Evolutionary conservation across 2,329 filamentous ascomycete species (phyloP).

Genomic region (Xylariaceae sp.): DNA sequence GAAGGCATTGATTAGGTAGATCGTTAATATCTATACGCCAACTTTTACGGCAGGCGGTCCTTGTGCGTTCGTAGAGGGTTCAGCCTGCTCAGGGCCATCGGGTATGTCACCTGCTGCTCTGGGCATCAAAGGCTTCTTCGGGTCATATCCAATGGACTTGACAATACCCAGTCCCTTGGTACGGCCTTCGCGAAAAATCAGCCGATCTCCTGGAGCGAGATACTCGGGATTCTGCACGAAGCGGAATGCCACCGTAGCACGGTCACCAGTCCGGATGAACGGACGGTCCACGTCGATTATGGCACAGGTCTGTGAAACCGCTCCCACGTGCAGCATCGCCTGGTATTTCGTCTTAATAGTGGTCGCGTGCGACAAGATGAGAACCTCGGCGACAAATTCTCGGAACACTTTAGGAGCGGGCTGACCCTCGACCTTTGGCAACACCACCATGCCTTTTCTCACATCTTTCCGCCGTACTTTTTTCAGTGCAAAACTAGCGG

Average conservation of each 20-base stretch:
- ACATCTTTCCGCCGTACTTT: constrained; percentile 87
- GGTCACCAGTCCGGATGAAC: constrained; percentile 88
- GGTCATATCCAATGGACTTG: constrained; percentile 84
- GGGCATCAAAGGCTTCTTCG: constrained; percentile 42
- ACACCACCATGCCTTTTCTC: constrained; percentile 94
- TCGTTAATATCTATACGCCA: constrained; percentile 14
- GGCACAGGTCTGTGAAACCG: constrained; percentile 90
- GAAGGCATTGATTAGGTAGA: background rate
- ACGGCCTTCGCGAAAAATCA: constrained; percentile 88
- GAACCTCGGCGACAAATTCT: constrained; percentile 79
- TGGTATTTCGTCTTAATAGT: constrained; percentile 97
- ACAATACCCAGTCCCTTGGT: constrained; percentile 96
- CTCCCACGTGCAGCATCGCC: constrained; percentile 95
- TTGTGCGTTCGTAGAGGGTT: constrained; percentile 17
- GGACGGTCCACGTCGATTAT: constrained; percentile 98
- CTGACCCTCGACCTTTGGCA: constrained; percentile 74
- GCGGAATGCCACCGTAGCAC: constrained; percentile 89
- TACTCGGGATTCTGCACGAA: constrained; percentile 96
- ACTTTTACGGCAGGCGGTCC: constrained; percentile 21
- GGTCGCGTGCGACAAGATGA: constrained; percentile 92
- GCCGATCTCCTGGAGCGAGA: constrained; percentile 77
- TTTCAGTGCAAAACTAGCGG: constrained; percentile 85
- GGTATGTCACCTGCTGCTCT: constrained; percentile 16
- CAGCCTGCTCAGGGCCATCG: constrained; percentile 10
- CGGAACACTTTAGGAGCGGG: constrained; percentile 65